Evolutionary conservation across 2,329 filamentous ascomycete genomes (phyloP), one percentile per base, ranked within the genome.

Genomic region (Trichoderma oligosporum): DNA sequence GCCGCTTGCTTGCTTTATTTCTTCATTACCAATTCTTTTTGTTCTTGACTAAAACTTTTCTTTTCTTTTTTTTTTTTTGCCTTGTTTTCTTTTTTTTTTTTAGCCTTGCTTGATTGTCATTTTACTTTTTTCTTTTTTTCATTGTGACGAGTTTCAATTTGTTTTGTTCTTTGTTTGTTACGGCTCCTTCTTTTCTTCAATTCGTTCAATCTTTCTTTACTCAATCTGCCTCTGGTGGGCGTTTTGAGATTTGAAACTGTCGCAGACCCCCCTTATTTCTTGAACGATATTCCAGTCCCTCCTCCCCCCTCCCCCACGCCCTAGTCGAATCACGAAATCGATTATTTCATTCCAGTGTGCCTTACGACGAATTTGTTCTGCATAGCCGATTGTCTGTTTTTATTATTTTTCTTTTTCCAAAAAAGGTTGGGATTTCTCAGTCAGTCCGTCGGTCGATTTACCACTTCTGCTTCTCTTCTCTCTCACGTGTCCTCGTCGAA

Each of bases 221-320:
- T 27, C 49, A 53, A 35, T 54, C 41, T 20, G 11, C 41, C 39
- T 44, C 16, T 20, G 16, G 39, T 38, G 35, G 51, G 35, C 42
- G 33, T 47, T 42, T 56, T 24, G 33, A 36, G 42, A 48, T 44
- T 49, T 57, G 54, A 57, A 57, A 57, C 54, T 48, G 54, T 49
- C 54, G 54, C 54, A 48, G 45, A 9, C 53, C 35, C 54, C 54
- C 45, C 45, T 49, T 51, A 49, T 36, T 49, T 36, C 39, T 27
- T 49, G 41, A 45, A 57, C 54, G 54, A 57, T 38, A 49, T 25
- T 25, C 4, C 7, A 25, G 33, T 12, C 11, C 20, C 35, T 25
- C 4, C 7, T 33, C 42, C 18, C 11, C 20, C 16, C n/a, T 22
- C 20, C 54, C 52, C 52, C 54, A 41, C 54, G 45, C 45, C 25